Evolutionary conservation across 352 stramenopile genomes (phyloP).

Genomic region (Pythium sukuiense): DNA sequence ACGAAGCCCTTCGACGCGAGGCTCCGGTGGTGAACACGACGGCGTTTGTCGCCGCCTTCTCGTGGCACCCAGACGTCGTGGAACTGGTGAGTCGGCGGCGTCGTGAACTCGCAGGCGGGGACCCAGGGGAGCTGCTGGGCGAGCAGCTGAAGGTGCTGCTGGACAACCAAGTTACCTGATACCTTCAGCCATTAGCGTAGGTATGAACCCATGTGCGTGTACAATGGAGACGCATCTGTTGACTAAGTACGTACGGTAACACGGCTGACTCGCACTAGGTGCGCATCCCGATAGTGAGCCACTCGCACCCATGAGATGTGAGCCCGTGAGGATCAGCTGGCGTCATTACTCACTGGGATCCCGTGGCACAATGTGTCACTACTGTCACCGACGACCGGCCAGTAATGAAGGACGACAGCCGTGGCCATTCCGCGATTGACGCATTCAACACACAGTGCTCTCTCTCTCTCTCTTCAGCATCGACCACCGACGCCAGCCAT

Average conservation of each 20-base stretch:
- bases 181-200: not conserved
- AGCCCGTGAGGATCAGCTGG: not conserved
- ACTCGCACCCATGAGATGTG: not conserved
- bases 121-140: not conserved
- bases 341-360: not conserved
- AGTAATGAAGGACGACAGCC: too few relatives aligned
- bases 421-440: not conserved
- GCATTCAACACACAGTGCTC: not conserved
- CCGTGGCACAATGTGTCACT: not conserved
- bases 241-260: not conserved
- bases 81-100: slow-evolving; percentile 1
- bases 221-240: too few relatives aligned
- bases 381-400: not conserved
- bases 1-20: slow-evolving; percentile 33
- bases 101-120: not conserved
- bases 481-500: not conserved
- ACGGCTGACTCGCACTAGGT: not conserved
- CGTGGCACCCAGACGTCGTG: slow-evolving; percentile 42
- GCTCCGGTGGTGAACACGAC: slow-evolving; percentile 35
- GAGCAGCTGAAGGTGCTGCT: slow-evolving; percentile 8
- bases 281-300: not conserved
- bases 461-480: not conserved
- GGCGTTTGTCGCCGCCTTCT: slow-evolving; percentile 38
- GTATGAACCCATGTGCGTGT: not conserved
- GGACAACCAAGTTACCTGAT: not conserved